Base-by-base conservation (phyloP, 306 rosid species). In the Citrullus mucosospermus region DNA sequence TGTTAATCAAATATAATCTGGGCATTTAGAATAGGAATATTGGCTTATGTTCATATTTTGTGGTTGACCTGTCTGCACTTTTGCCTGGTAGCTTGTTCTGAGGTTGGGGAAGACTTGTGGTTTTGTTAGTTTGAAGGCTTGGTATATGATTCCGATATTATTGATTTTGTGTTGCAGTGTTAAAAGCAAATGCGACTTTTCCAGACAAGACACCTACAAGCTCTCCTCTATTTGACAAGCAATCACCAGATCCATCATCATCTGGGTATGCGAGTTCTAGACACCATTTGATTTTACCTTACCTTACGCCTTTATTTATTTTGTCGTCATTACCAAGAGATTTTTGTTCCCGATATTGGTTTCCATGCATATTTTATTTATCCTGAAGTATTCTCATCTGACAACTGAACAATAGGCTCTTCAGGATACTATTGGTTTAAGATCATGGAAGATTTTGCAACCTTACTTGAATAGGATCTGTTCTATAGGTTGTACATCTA, bases 151-250 rank as follows among this genome's bases (percentile, higher is more conserved):
- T 72, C 60, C 78, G 80, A 14, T 44, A 17, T 34, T 28, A 22
- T 56, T 32, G 39, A 17, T n/a, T 20, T 41, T 46, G 75, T 78
- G 78, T 62, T 81, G 87, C 87, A 95, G 99, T 95, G 78, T 83
- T 95, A 81, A 95, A 95, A 87, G 87, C 90, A 79, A 87, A 67
- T 86, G 80, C 96, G 73, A 91, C 89, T 72, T 71, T 87, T 81
- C 83, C 90, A 4, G 97, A 91, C 78, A 95, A 90, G 89, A 54
- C 90, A 5, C 86, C 88, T 56, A 61, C 88, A 60, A 89, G 85
- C 83, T 85, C 90, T 82, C 85, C 92, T 63, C 59, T 85, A 56
- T 88, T 82, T 82, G 97, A 95, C 76, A 92, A 89, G 67, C 93
- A 85, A 81, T 85, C 91, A 68, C 81, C 86, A 9, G 99, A 95